phyloP scores from a whole-genome alignment of 192 early-diverging fungal genomes.

The Oehlia diaphana region DNA sequence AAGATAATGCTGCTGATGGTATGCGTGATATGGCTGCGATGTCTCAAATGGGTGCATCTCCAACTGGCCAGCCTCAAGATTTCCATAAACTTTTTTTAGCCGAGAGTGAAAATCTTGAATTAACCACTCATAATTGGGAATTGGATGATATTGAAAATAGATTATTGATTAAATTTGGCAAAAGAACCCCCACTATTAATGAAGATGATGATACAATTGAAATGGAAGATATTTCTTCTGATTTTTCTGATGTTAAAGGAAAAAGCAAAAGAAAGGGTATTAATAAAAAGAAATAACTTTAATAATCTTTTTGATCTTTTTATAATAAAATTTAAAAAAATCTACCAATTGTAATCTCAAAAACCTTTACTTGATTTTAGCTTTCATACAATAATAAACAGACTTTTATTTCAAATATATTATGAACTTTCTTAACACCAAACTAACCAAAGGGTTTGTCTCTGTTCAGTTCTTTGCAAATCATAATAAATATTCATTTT shows the following conservation, averaged over 20 bases:
- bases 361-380: too few relatives aligned
- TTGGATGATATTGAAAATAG: slow-evolving; percentile 79
- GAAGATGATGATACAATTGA: neutral
- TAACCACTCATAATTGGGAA: slow-evolving; percentile 81
- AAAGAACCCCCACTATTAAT: slow-evolving; percentile 25
- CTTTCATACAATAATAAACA: too few relatives aligned
- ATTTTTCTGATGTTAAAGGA: neutral
- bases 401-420: too few relatives aligned
- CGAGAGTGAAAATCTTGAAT: slow-evolving; percentile 84
- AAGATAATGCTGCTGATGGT: slow-evolving; percentile 84
- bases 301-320: too few relatives aligned
- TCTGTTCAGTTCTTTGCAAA: too few relatives aligned
- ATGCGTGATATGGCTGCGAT: slow-evolving; percentile 91
- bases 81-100: slow-evolving; percentile 83
- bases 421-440: too few relatives aligned
- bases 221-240: neutral
- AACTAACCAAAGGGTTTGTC: too few relatives aligned
- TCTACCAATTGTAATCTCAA: too few relatives aligned
- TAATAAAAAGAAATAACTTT: too few relatives aligned
- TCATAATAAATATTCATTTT: too few relatives aligned
- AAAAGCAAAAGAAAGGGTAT: neutral
- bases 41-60: slow-evolving; percentile 74
- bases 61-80: slow-evolving; percentile 78
- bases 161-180: slow-evolving; percentile 77
- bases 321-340: too few relatives aligned